Evolutionary conservation across 2,329 filamentous ascomycete species (phyloP).

Genomic region (Paramyrothecium roridum): DNA sequence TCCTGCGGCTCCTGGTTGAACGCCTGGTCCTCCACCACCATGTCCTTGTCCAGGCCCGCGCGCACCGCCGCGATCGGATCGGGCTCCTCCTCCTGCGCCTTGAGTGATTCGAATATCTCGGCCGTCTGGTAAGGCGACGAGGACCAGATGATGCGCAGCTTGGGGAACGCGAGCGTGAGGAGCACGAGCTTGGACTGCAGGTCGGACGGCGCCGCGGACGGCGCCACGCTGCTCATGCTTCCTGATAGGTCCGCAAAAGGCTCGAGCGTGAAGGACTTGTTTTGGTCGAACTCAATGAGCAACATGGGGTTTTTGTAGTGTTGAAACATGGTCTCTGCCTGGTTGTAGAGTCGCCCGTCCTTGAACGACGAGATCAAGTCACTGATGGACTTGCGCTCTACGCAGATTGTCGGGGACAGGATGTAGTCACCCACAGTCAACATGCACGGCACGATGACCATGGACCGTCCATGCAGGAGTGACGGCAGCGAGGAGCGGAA

Average conservation of each 20-base stretch:
- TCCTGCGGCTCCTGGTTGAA: slow-evolving; percentile 88
- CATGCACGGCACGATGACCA: slow-evolving; percentile 90
- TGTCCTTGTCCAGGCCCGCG: slow-evolving; percentile 62
- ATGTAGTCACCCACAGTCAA: slow-evolving; percentile 96
- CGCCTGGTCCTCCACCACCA: slow-evolving; percentile 61
- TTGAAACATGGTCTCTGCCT: slow-evolving; percentile 90
- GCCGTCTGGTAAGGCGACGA: slow-evolving; percentile 92
- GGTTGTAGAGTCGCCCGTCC: slow-evolving; percentile 86
- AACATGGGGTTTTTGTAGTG: slow-evolving; percentile 89
- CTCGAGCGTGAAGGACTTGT: slow-evolving; percentile 94
- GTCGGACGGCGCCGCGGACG: slow-evolving; percentile 60
- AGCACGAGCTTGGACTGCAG: slow-evolving; percentile 90
- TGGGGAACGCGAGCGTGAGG: slow-evolving; percentile 86
- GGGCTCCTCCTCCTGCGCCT: slow-evolving; percentile 84
- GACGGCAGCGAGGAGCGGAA: slow-evolving; percentile 92
- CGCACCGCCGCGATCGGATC: slow-evolving; percentile 85
- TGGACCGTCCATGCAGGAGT: slow-evolving; percentile 82
- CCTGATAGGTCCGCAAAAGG: slow-evolving; percentile 67
- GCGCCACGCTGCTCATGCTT: slow-evolving; percentile 60
- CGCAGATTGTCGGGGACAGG: slow-evolving; percentile 82
- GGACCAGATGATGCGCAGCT: slow-evolving; percentile 89
- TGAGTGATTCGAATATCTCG: slow-evolving; percentile 92
- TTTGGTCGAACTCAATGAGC: slow-evolving; percentile 95
- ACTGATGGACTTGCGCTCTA: slow-evolving; percentile 90
- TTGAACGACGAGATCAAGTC: slow-evolving; percentile 91